A percentile compares a stretch with the other conserved stretches of the same genome.
Evolutionary conservation across 2,329 filamentous ascomycete genomes (phyloP).

Genomic region (Diaporthe caulivora): DNA sequence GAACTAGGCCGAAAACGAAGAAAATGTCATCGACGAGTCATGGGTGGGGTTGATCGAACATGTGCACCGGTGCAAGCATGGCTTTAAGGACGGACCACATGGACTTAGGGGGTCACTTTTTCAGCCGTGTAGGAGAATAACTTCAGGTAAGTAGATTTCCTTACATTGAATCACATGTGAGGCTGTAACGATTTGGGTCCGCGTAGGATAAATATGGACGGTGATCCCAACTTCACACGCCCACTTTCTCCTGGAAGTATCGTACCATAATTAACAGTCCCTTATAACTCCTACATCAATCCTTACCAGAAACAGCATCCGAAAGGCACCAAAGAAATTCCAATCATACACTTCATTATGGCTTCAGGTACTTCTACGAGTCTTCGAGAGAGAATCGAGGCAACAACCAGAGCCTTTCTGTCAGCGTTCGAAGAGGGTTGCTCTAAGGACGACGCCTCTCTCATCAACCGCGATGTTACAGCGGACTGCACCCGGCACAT

Average conservation of each 20-base stretch:
- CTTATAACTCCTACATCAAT: not conserved
- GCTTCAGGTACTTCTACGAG: not conserved
- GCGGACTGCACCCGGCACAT: not conserved
- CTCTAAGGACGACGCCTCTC: not conserved
- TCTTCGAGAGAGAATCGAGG: not conserved
- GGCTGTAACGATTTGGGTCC: too few species aligned
- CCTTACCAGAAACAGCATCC: not conserved
- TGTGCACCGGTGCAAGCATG: not conserved
- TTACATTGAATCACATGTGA: too few species aligned
- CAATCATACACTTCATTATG: not conserved
- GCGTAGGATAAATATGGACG: too few species aligned
- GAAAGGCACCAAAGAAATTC: not conserved
- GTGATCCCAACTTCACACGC: too few species aligned
- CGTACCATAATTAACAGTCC: too few species aligned
- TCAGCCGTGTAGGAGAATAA: too few species aligned
- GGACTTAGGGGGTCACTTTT: not conserved
- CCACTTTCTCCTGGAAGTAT: too few species aligned
- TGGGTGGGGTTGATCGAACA: too few species aligned
- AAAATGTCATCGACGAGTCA: not conserved
- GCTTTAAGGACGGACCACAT: not conserved
- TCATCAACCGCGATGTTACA: not conserved
- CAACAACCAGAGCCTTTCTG: not conserved
- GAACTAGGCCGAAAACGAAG: not conserved
- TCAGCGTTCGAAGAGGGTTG: not conserved
- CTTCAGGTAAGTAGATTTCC: too few species aligned